Percentiles rank a stretch among this genome's conserved stretches.
These are phyloP conservation scores for Aspergillus ustus DNA, from an alignment of 2,329 filamentous ascomycete species.

Conservation along the genomic window DNA sequence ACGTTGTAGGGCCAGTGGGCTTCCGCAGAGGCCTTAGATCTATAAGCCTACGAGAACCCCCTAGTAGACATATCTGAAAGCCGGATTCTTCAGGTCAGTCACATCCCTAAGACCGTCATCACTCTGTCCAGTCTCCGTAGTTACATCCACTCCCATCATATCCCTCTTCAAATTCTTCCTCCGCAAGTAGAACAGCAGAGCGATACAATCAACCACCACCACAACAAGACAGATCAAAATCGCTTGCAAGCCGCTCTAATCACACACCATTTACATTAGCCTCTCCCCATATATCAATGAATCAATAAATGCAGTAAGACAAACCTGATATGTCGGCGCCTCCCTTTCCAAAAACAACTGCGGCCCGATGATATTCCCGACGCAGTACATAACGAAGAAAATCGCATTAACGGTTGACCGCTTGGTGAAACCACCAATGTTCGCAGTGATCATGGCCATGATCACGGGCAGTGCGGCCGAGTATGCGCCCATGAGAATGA, in stretches of 20 bases:
- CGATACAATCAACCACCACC: background rate
- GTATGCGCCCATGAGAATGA: conserved; percentile 28
- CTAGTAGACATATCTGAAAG: background rate
- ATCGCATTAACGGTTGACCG: conserved; percentile 53
- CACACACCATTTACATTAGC: background rate
- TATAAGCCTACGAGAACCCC: too few species aligned
- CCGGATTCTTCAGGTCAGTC: background rate
- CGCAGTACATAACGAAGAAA: conserved; percentile 46
- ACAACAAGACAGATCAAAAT: conserved; percentile 16
- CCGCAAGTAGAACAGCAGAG: conserved; percentile 9
- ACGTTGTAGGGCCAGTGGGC: too few species aligned
- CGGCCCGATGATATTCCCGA: conserved; percentile 51
- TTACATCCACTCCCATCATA: background rate
- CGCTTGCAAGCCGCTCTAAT: background rate
- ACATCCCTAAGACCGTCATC: background rate
- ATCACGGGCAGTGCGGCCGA: conserved; percentile 42
- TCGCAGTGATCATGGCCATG: conserved; percentile 50
- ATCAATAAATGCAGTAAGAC: conserved; percentile 22
- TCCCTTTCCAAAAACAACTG: conserved; percentile 49
- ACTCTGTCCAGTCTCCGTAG: background rate
- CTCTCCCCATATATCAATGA: background rate
- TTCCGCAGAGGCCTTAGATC: too few species aligned
- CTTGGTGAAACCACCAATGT: conserved; percentile 56
- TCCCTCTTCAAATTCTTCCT: conserved; percentile 16
- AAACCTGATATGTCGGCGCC: conserved; percentile 37